phyloP scores from a whole-genome alignment of 345 rosid genomes.

The Eutrema japonicum region DNA sequence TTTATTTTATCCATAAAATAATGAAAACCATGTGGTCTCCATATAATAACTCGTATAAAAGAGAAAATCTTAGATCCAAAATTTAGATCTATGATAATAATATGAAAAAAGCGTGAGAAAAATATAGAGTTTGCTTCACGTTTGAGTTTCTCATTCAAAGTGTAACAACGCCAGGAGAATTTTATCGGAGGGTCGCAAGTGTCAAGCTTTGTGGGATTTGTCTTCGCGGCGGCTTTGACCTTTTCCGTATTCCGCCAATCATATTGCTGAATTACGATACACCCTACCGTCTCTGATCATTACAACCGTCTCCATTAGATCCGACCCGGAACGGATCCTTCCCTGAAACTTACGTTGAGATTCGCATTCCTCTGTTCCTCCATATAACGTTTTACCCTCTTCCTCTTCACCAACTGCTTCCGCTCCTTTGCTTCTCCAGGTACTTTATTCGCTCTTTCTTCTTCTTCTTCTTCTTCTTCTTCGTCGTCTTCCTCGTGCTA shows the following conservation, averaged over 20 bases:
- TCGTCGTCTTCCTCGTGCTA: background rate
- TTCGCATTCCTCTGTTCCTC: slow-evolving; percentile 46
- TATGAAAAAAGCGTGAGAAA: background rate
- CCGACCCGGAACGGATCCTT: slow-evolving; percentile 37
- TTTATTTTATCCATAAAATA: background rate
- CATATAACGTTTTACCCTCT: slow-evolving; percentile 33
- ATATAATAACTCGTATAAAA: background rate
- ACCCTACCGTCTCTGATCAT: slow-evolving; percentile 28
- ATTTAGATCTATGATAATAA: background rate
- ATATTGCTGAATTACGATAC: slow-evolving; percentile 1
- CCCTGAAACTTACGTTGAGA: slow-evolving; percentile 26
- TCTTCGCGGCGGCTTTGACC: slow-evolving; percentile 38
- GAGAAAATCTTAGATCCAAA: background rate
- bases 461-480: background rate
- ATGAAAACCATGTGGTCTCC: background rate
- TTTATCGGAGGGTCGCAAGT: slow-evolving; percentile 30
- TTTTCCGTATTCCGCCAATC: slow-evolving; percentile 7
- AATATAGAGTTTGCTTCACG: slow-evolving; percentile 35
- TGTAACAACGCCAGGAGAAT: slow-evolving; percentile 31
- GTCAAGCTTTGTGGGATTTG: slow-evolving; percentile 23
- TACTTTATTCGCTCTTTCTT: slow-evolving; percentile 4
- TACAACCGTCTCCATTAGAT: slow-evolving; percentile 9
- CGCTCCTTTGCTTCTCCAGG: slow-evolving; percentile 26
- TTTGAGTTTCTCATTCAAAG: slow-evolving; percentile 21
- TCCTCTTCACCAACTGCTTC: slow-evolving; percentile 18